phyloP scores from a whole-genome alignment of 352 stramenopile species.

The Pythium dissotocum region DNA sequence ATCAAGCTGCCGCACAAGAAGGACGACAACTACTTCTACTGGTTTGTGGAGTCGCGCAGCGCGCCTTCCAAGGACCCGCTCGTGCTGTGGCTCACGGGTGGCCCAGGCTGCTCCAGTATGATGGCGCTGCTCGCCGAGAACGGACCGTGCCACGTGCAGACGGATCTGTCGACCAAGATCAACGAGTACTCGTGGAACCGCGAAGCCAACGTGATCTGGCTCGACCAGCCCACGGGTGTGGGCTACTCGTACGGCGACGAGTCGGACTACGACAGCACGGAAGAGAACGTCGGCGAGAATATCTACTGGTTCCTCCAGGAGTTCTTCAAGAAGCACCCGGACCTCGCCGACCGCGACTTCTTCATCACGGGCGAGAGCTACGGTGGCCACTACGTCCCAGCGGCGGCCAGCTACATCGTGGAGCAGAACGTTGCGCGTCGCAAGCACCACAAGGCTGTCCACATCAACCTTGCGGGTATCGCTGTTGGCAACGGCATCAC shows the following conservation, averaged over 20 bases:
- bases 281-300: slow-evolving; percentile 46
- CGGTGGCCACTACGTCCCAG: slow-evolving; percentile 56
- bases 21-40: slow-evolving; percentile 72
- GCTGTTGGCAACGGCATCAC: slow-evolving; percentile 78
- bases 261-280: slow-evolving; percentile 40
- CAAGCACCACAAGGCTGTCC: slow-evolving; percentile 30
- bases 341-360: slow-evolving; percentile 42
- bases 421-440: slow-evolving; percentile 22
- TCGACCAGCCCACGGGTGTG: slow-evolving; percentile 41
- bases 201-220: slow-evolving; percentile 53
- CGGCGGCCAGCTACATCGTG: slow-evolving; percentile 43
- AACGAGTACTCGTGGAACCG: slow-evolving; percentile 56
- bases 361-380: slow-evolving; percentile 65
- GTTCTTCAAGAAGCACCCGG: slow-evolving; percentile 47
- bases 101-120: slow-evolving; percentile 41
- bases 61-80: slow-evolving; percentile 42
- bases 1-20: slow-evolving; percentile 50
- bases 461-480: slow-evolving; percentile 62
- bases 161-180: slow-evolving; percentile 33
- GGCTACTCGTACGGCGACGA: slow-evolving; percentile 45
- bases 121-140: slow-evolving; percentile 56
- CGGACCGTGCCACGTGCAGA: slow-evolving; percentile 48
- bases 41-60: slow-evolving; percentile 53
- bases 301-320: slow-evolving; percentile 60
- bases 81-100: slow-evolving; percentile 61